These are phyloP conservation scores for Podaxis rugospora DNA, from an alignment of 768 basidiomycete genomes.

Conservation along the genomic window DNA sequence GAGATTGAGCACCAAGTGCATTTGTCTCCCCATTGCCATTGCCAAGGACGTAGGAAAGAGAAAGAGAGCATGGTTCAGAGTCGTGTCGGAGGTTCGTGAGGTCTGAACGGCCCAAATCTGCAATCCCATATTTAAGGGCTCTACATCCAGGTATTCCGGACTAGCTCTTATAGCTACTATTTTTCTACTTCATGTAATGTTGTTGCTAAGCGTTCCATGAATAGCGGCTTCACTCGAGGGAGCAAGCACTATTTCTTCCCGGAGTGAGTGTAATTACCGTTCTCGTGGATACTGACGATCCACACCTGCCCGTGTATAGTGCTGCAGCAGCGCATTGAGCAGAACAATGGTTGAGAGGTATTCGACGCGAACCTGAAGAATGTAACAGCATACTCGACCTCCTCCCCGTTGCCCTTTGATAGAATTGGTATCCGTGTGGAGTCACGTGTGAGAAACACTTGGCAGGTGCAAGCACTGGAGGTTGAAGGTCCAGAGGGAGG, in stretches of 20 bases:
- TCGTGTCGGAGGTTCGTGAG: background rate
- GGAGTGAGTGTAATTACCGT: background rate
- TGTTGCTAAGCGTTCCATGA: background rate
- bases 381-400: too few relatives aligned
- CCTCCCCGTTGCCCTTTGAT: too few relatives aligned
- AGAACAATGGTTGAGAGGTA: too few relatives aligned
- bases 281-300: background rate
- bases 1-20: background rate
- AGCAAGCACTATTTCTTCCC: background rate
- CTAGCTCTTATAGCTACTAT: background rate
- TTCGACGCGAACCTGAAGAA: too few relatives aligned
- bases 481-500: too few relatives aligned
- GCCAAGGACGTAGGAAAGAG: background rate
- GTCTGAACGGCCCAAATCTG: background rate
- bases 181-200: background rate
- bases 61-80: background rate
- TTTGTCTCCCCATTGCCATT: background rate
- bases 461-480: too few relatives aligned
- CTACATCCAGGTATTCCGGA: background rate
- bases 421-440: too few relatives aligned
- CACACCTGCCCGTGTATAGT: background rate
- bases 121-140: background rate
- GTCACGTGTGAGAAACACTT: too few relatives aligned
- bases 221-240: background rate
- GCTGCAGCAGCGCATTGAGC: background rate